Evolutionary conservation across 2,329 filamentous ascomycete species (phyloP).

Genomic region (Torrubiella hemipterigena): DNA sequence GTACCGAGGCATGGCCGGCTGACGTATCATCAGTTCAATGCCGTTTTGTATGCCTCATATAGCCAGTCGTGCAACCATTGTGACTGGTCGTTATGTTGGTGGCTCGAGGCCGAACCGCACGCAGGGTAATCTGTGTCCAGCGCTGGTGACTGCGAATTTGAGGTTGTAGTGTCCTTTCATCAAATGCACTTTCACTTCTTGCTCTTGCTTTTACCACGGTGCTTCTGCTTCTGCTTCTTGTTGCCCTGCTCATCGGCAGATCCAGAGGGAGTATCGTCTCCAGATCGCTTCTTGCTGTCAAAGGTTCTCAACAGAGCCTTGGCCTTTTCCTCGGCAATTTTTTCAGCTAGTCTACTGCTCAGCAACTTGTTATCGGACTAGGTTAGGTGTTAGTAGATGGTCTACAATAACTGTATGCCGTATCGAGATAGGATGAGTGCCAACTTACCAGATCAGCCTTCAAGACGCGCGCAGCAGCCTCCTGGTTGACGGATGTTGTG

Average conservation of each 20-base stretch:
- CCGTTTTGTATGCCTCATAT: no score
- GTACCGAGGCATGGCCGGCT: no score
- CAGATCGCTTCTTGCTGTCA: constrained; percentile 31
- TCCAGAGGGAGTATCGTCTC: constrained; percentile 16
- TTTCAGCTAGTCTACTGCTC: constrained; percentile 39
- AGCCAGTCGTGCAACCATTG: no score
- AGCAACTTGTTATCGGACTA: constrained; percentile 40
- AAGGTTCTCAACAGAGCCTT: constrained; percentile 36
- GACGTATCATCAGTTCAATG: no score
- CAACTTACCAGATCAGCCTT: constrained; percentile 64
- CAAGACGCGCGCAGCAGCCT: constrained; percentile 70
- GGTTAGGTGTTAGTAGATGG: constrained; percentile 6
- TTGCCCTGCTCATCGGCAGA: constrained; percentile 14
- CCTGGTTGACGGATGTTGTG: constrained; percentile 51
- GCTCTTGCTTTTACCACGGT: constrained; percentile 12
- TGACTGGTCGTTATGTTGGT: no score
- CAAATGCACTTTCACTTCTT: neutral
- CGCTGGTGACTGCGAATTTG: neutral
- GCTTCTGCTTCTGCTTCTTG: constrained; percentile 17
- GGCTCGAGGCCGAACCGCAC: neutral
- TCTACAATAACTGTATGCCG: neutral
- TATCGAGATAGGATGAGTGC: no score
- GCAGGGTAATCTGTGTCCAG: no score
- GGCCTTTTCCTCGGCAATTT: constrained; percentile 43
- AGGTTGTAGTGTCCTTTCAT: neutral